Percentiles rank a stretch among this genome's conserved stretches.
phyloP scores from a whole-genome alignment of 2,329 filamentous ascomycete species.

The Penicillium sclerotiorum region DNA sequence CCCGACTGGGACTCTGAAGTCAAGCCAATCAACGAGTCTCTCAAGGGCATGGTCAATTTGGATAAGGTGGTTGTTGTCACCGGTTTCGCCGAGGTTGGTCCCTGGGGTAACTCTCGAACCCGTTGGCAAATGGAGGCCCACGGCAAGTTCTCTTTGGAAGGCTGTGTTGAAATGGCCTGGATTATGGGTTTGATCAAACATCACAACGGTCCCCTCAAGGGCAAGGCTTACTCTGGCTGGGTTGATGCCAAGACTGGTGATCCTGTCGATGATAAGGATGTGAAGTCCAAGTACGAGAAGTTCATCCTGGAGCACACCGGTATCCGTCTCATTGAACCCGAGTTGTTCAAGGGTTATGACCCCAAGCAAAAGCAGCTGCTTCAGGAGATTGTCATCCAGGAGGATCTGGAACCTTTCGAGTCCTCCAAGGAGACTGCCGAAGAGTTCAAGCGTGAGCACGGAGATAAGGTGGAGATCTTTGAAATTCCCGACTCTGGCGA shows the following conservation, averaged over 20 bases:
- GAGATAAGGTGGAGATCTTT: slow-evolving; percentile 96
- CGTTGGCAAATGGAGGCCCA: slow-evolving; percentile 99
- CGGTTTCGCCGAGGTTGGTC: slow-evolving; percentile 79
- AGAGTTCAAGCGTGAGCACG: slow-evolving; percentile 96
- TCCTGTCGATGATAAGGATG: slow-evolving; percentile 95
- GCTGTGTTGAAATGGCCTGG: slow-evolving; percentile 99
- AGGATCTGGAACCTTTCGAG: slow-evolving; percentile 96
- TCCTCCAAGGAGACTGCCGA: slow-evolving; percentile 95
- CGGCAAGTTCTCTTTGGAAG: slow-evolving; percentile 94
- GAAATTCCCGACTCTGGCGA: slow-evolving; percentile 92
- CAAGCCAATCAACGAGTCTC: slow-evolving; percentile 79
- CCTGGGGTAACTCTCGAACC: slow-evolving; percentile 97
- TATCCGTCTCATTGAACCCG: slow-evolving; percentile 96
- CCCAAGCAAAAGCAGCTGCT: slow-evolving; percentile 98
- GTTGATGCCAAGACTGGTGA: slow-evolving; percentile 93
- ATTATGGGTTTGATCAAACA: slow-evolving; percentile 99
- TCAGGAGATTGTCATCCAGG: slow-evolving; percentile 95
- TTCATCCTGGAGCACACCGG: slow-evolving; percentile 93
- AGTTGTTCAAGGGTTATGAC: slow-evolving; percentile 95
- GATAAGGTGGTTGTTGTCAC: slow-evolving; percentile 98
- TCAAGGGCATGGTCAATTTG: slow-evolving; percentile 98
- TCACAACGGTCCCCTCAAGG: slow-evolving; percentile 94
- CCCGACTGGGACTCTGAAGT: slow-evolving; percentile 92
- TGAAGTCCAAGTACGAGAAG: slow-evolving; percentile 98
- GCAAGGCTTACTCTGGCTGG: slow-evolving; percentile 93